Conservation (phyloP, 345 rosid species). For the Hibiscus syriacus region DNA sequence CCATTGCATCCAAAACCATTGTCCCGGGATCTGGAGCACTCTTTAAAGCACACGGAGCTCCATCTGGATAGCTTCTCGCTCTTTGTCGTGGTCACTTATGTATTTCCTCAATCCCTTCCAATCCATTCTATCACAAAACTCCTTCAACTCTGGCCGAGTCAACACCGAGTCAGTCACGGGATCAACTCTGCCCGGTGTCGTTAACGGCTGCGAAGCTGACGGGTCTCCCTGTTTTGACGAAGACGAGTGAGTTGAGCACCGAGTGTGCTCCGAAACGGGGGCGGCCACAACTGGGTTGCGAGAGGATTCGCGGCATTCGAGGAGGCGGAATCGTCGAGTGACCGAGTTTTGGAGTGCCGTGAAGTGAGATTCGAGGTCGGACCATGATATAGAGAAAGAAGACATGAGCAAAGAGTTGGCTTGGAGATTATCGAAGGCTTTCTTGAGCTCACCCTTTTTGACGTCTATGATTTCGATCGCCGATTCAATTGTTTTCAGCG, state of each 20-base stretch:
- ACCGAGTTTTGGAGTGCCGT: conserved; percentile 34
- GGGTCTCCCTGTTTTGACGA: not conserved
- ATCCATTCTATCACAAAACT: conserved; percentile 55
- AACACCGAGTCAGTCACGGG: not conserved
- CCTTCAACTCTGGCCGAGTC: conserved; percentile 35
- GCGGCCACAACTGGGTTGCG: not conserved
- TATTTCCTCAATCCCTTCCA: conserved; percentile 49
- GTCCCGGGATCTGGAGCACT: conserved; percentile 38
- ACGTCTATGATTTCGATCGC: conserved; percentile 43
- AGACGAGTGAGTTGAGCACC: not conserved
- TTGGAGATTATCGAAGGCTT: conserved; percentile 65
- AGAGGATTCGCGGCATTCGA: conserved; percentile 28
- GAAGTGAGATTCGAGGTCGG: conserved; percentile 65
- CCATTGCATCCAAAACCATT: conserved; percentile 60
- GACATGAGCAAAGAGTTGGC: conserved; percentile 36
- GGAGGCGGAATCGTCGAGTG: conserved; percentile 37
- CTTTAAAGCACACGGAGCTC: conserved; percentile 41
- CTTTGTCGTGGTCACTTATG: conserved; percentile 26
- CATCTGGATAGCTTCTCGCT: conserved; percentile 22
- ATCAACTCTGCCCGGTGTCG: conserved; percentile 5
- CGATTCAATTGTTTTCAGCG: conserved; percentile 36
- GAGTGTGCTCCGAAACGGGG: not conserved
- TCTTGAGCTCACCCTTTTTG: conserved; percentile 44
- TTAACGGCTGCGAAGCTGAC: not conserved
- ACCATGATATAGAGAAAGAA: conserved; percentile 49